A percentile compares a stretch with the other conserved stretches of the same genome.
Conservation (phyloP, 2,329 filamentous ascomycete genomes). For the Sporothrix dimorphospora region DNA sequence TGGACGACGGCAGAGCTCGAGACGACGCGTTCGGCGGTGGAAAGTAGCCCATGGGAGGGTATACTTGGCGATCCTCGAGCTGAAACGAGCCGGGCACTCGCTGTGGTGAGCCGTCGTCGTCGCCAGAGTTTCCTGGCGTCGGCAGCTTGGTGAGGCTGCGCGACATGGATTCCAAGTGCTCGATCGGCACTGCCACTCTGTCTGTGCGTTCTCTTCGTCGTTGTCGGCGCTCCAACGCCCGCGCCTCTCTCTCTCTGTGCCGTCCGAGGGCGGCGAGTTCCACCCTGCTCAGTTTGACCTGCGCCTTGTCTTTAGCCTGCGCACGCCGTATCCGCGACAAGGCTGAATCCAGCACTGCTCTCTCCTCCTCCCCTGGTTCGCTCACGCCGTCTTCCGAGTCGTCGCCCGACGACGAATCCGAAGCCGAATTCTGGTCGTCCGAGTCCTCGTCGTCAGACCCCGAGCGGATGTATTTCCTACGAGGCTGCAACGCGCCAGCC, state of each 20-base stretch:
- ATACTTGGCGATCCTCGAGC: conserved; percentile 43
- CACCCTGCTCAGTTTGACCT: conserved; percentile 77
- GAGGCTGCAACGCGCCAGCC: conserved; percentile 36
- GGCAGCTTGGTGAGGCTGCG: conserved; percentile 39
- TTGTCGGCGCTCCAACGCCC: conserved; percentile 43
- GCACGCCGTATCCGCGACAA: conserved; percentile 79
- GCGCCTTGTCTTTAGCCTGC: conserved; percentile 72
- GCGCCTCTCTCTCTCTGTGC: conserved; percentile 62
- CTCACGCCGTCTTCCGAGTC: conserved; percentile 51
- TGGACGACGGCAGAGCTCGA: conserved; percentile 35
- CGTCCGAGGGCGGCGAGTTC: conserved; percentile 82
- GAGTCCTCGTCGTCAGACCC: conserved; percentile 37
- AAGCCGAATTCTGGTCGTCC: conserved; percentile 5
- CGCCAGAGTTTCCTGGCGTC: conserved; percentile 37
- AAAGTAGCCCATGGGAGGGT: conserved; percentile 57
- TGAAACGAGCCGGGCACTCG: conserved; percentile 45
- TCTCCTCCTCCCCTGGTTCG: conserved; percentile 56
- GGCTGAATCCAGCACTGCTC: conserved; percentile 75
- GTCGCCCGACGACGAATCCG: conserved; percentile 46
- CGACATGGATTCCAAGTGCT: conserved; percentile 52
- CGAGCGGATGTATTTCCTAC: conserved; percentile 45
- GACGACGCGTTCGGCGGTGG: conserved; percentile 46
- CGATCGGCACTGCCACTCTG: conserved; percentile 57
- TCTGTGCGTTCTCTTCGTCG: conserved; percentile 41
- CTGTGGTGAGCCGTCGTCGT: conserved; percentile 37